Percentiles rank a stretch among this genome's conserved stretches.
These are phyloP conservation scores for Rhododendron vialii DNA, from an alignment of 148 eudicot species.

Conservation along the genomic window DNA sequence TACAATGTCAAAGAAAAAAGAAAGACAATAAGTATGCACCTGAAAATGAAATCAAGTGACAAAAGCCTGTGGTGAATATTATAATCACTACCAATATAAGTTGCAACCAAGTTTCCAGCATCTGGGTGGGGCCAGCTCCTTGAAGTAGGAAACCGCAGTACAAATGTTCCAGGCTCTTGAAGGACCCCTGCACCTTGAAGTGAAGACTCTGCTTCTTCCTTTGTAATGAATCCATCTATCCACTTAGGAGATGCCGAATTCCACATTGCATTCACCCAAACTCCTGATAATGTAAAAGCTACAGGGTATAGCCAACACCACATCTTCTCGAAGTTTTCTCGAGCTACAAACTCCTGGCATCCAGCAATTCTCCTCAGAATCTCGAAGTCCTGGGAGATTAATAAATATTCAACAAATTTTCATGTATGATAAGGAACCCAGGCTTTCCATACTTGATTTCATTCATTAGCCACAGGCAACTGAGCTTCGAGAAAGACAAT, in stretches of 20 bases:
- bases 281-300: conserved; percentile 66
- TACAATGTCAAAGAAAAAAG: not conserved
- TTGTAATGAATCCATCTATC: conserved; percentile 85
- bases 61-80: conserved; percentile 71
- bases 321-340: conserved; percentile 71
- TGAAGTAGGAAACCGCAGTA: conserved; percentile 87
- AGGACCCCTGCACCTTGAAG: conserved; percentile 49
- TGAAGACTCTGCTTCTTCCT: conserved; percentile 85
- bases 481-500: not conserved
- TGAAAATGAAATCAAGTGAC: conserved; percentile 56
- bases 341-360: conserved; percentile 52
- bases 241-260: conserved; percentile 55
- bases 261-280: conserved; percentile 59
- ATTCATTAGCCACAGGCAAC: not conserved
- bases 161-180: conserved; percentile 83
- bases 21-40: conserved; percentile 33
- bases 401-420: not conserved
- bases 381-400: conserved; percentile 62
- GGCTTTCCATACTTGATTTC: not conserved
- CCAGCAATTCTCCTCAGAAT: conserved; percentile 66
- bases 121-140: conserved; percentile 99
- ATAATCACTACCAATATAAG: conserved; percentile 74
- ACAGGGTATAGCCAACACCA: conserved; percentile 96
- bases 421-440: not conserved
- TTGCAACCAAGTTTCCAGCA: conserved; percentile 82